These are phyloP conservation scores for Magnaporthiopsis rhizophila DNA, from an alignment of 2,329 filamentous ascomycete genomes.

Conservation along the genomic window DNA sequence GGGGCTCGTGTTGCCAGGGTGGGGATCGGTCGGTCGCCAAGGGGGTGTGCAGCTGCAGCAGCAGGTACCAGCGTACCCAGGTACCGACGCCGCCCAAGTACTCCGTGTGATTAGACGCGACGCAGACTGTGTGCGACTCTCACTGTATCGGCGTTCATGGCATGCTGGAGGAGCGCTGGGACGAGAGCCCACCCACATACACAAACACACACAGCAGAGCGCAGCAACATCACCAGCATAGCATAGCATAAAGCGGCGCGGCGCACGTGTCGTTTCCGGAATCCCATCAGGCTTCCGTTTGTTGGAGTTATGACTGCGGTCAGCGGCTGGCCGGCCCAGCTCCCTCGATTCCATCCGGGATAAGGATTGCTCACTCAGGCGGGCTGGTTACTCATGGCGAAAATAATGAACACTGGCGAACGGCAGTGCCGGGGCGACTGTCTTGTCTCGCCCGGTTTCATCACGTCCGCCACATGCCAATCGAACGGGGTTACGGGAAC, in stretches of 20 bases:
- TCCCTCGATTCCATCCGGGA: background rate
- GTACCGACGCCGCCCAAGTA: constrained; percentile 1
- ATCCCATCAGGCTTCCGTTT: background rate
- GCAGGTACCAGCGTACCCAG: background rate
- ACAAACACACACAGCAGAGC: background rate
- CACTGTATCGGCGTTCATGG: background rate
- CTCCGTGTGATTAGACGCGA: background rate
- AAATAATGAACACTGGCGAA: background rate
- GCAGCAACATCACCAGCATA: too few species aligned
- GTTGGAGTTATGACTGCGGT: background rate
- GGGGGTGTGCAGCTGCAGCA: background rate
- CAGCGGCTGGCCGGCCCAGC: background rate
- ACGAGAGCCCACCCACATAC: background rate
- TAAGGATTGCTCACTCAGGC: background rate
- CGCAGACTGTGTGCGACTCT: background rate
- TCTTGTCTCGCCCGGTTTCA: background rate
- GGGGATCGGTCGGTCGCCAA: background rate
- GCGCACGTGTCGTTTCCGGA: background rate
- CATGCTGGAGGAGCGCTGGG: background rate
- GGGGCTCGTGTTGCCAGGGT: constrained; percentile 3
- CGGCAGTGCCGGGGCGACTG: background rate
- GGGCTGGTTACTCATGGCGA: background rate
- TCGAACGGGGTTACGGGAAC: background rate
- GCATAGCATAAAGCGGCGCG: background rate
- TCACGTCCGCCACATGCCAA: background rate